These are phyloP conservation scores for Alternaria triticina DNA, from an alignment of 2,329 filamentous ascomycete genomes.

Conservation along the genomic window DNA sequence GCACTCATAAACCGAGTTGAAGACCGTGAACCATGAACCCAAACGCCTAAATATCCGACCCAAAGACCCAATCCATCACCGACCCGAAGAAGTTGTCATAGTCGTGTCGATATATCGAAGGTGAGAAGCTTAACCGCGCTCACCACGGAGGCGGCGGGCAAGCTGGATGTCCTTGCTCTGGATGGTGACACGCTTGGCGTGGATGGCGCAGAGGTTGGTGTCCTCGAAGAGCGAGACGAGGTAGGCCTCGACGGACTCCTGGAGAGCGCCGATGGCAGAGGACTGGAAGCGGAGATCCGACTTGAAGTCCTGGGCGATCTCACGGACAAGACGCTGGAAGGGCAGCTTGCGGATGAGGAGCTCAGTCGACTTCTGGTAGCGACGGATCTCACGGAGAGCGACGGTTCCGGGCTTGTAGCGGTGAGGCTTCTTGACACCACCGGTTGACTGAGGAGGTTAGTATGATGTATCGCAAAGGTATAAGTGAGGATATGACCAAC, in stretches of 20 bases:
- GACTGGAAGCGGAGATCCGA: conserved; percentile 91
- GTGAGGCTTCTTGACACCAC: conserved; percentile 67
- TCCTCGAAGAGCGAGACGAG: conserved; percentile 96
- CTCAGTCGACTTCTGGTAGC: conserved; percentile 88
- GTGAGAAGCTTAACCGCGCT: conserved; percentile 56
- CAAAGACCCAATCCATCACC: conserved; percentile 30
- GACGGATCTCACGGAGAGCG: conserved; percentile 88
- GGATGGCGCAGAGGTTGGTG: conserved; percentile 93
- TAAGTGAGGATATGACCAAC: not conserved
- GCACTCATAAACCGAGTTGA: conserved; percentile 46
- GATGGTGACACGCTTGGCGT: conserved; percentile 95
- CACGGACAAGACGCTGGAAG: conserved; percentile 79
- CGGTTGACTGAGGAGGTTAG: conserved; percentile 71
- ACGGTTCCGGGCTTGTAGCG: conserved; percentile 69
- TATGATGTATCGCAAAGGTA: not conserved
- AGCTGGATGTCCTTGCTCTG: conserved; percentile 98
- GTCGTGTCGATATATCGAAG: conserved; percentile 29
- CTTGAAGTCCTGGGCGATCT: conserved; percentile 71
- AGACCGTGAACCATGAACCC: conserved; percentile 47
- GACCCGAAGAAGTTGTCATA: conserved; percentile 33
- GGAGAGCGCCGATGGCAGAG: conserved; percentile 88
- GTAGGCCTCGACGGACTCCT: conserved; percentile 96
- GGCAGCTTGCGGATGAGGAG: conserved; percentile 82
- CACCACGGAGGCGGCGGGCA: conserved; percentile 66
- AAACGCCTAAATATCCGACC: conserved; percentile 44